Evolutionary conservation across 106 monocot genomes (phyloP).

Genomic region (Ottelia alismoides): DNA sequence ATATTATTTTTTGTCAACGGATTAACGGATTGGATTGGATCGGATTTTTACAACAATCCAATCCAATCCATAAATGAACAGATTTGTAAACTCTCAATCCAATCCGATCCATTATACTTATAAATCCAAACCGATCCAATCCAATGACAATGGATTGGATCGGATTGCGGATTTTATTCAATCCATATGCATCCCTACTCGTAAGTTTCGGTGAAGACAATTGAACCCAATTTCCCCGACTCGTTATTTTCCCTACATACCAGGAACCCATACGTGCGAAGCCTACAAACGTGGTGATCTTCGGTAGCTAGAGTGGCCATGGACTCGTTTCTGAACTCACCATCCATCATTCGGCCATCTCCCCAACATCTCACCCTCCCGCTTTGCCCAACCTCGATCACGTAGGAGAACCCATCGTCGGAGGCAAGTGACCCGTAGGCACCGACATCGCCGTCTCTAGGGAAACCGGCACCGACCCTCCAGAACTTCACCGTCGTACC

Average conservation of each 20-base stretch:
- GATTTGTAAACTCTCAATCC: too few relatives aligned
- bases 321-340: slow-evolving; percentile 27
- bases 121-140: too few relatives aligned
- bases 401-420: slow-evolving; percentile 58
- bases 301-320: slow-evolving; percentile 49
- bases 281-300: slow-evolving; percentile 50
- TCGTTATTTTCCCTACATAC: slow-evolving; percentile 38
- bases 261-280: slow-evolving; percentile 19
- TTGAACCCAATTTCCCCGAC: slow-evolving; percentile 19
- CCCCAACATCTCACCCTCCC: slow-evolving; percentile 70
- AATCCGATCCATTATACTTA: too few relatives aligned
- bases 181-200: too few relatives aligned
- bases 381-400: slow-evolving; percentile 11
- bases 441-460: slow-evolving; percentile 6
- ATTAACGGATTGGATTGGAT: too few relatives aligned
- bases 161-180: too few relatives aligned
- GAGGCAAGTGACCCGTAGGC: slow-evolving; percentile 51
- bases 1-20: too few relatives aligned
- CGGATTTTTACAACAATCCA: too few relatives aligned
- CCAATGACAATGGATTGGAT: too few relatives aligned
- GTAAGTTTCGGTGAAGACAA: slow-evolving; percentile 9
- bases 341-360: background rate
- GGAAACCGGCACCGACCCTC: slow-evolving; percentile 26
- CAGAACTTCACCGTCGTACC: slow-evolving; percentile 31
- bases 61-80: too few relatives aligned